Evolutionary conservation across 768 basidiomycete species (phyloP), one percentile per base, ranked within the genome.

Genomic region (Lepiota brunneoincarnata): DNA sequence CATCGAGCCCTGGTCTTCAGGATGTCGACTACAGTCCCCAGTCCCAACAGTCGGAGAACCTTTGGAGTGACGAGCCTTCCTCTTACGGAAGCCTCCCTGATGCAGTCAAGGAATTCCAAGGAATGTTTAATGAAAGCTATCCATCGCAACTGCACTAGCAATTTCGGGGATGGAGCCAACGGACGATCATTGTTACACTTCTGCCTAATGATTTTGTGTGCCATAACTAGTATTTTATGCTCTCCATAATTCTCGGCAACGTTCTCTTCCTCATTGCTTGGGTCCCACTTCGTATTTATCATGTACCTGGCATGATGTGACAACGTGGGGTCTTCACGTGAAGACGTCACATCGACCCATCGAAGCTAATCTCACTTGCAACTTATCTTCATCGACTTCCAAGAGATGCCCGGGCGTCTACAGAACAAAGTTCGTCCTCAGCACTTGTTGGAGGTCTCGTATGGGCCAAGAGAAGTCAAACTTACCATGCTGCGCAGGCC

Each of bases 361-460:
- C 26, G 17, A 12, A 9, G 14, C 38, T 51, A 54, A 64, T 57
- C 59, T 59, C 10, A 17, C 21, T 10, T 31, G 39, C 24, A 28
- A 23, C 4, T 26, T 28, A 36, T 45, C n/a, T 4, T 37, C 17
- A 31, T 46, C 38, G 9, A 12, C 57, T 55, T 49, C 53, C 46
- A 34, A 24, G 55, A 57, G 39, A 89, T 89, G 87, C 61, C 80
- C 49, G 84, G 83, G 52, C 84, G 87, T 63, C 80, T 91, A 63
- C 77, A 81, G 64, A 63, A 87, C 72, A 89, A 82, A 73, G 88
- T 81, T 55, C 55, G 67, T 58, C 38, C 12, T 18, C 31, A 41
- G 17, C 42, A 11, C 21, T 6, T 31, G 31, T 10, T 9, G 31
- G 31, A 31, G 7, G 3, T 10, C 11, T 54, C 15, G 15, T 42